phyloP scores from a whole-genome alignment of 2,329 filamentous ascomycete genomes.

The Cordyceps javanica region DNA sequence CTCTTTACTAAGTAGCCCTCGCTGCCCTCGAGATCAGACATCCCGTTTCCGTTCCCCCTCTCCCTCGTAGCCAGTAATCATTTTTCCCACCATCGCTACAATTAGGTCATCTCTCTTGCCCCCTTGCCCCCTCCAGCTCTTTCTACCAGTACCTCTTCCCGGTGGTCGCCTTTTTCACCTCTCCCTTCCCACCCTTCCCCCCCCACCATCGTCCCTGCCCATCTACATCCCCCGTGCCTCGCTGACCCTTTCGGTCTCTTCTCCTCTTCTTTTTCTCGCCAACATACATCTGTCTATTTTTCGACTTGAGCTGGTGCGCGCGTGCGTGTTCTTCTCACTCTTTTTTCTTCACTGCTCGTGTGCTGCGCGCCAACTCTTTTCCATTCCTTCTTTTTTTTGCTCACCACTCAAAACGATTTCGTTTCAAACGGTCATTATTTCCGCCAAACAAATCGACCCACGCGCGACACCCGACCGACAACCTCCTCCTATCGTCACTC shows the following conservation, averaged over 20 bases:
- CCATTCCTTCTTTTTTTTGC: conserved; percentile 2
- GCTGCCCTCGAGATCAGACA: neutral
- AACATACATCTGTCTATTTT: neutral
- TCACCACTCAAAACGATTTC: neutral
- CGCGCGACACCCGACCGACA: neutral
- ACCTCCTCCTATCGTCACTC: conserved; percentile 2
- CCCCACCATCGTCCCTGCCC: conserved; percentile 7
- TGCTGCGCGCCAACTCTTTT: conserved; percentile 13
- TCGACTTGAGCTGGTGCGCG: conserved; percentile 11
- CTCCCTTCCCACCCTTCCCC: neutral
- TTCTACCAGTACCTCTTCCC: neutral
- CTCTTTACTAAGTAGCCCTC: too few relatives aligned
- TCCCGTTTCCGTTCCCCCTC: too few relatives aligned
- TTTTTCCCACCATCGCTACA: neutral
- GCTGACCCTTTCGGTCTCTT: neutral
- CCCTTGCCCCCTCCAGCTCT: neutral
- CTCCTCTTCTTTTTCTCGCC: conserved; percentile 2
- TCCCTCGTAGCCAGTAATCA: neutral
- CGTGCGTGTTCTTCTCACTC: conserved; percentile 11
- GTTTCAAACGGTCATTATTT: conserved; percentile 4
- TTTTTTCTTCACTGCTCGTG: conserved; percentile 3
- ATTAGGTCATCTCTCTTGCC: neutral
- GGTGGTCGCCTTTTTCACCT: neutral
- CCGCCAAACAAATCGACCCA: neutral
- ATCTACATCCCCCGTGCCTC: conserved; percentile 1